Evolutionary conservation across 352 stramenopile species (phyloP), one percentile per base, ranked within the genome.

Genomic region (Thalassiosira hispida): DNA sequence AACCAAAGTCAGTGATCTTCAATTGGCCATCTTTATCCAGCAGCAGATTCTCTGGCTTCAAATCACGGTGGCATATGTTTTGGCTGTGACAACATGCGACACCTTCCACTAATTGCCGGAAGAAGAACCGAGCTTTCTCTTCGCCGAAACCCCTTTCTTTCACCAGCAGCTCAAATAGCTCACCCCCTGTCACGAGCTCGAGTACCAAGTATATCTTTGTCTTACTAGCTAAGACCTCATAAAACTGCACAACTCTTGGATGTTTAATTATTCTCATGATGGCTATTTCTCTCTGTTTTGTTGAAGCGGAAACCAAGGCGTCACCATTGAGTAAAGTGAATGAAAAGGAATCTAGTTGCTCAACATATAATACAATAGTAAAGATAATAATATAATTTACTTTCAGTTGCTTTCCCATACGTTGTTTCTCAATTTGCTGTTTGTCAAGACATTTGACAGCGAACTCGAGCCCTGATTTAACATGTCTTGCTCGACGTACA

Each of bases 371-470:
- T 52, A 14, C 14, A 52, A 23, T 52, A 52, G 42, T 52, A 18
- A 18, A 9, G 42, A 52, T 16, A 52, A 52, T 52, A 52, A 14
- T 9, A 2, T 2, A 18, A 14, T 5, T 9, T 14, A 52, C 42
- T 52, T 98, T 98, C 82, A 98, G 97, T 90, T 98, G 97, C 31
- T 95, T 94, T 14, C 95, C 96, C 96, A 98, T 98, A 87, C 98
- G 98, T 83, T 98, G 96, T 84, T 98, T 98, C 84, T 98, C 96
- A 84, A 98, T 98, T 88, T 98, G 98, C 62, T 98, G 94, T 90
- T 98, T 99, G 85, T 98, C 96, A 70, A 99, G 90, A 40, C 88
- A 81, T 88, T 99, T 99, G 83, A 99, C 98, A 31, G 97, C 97
- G 70, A 98, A 96, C 46, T 93, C 93, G 84, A 98, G 94, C 56